Evolutionary conservation across 1,284 basidiomycete genomes (phyloP).

Genomic region (Ustilago sp.): DNA sequence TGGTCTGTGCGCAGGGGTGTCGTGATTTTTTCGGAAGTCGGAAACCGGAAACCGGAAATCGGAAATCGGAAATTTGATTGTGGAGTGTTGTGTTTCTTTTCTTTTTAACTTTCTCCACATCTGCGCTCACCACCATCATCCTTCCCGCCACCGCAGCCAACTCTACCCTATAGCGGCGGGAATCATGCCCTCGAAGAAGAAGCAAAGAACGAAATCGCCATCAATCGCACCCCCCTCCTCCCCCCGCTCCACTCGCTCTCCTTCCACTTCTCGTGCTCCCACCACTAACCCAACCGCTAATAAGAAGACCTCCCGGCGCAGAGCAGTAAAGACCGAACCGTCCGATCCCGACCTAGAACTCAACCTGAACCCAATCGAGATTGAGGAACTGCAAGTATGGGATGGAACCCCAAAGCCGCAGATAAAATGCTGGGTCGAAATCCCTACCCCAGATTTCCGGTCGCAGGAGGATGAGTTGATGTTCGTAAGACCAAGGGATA

Average conservation of each 20-base stretch:
- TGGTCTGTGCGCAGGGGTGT: constrained; percentile 7
- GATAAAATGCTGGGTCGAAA: constrained; percentile 30
- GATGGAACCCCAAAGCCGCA: constrained; percentile 1
- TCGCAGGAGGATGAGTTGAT: constrained; percentile 21
- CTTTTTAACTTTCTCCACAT: background rate
- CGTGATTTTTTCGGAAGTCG: too few species aligned
- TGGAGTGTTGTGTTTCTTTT: background rate
- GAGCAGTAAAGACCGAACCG: constrained; percentile 8
- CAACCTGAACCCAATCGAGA: background rate
- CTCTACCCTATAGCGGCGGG: background rate
- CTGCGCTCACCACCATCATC: background rate
- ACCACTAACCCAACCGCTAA: background rate
- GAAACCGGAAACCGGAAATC: too few species aligned
- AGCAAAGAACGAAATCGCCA: constrained; percentile 11
- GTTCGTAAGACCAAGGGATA: constrained; percentile 21
- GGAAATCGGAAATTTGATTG: background rate
- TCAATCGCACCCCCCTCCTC: constrained; percentile 10
- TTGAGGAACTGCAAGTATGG: constrained; percentile 4
- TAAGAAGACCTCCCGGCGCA: constrained; percentile 1
- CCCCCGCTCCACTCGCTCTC: constrained; percentile 23
- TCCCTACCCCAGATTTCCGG: background rate
- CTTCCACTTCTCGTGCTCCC: constrained; percentile 21
- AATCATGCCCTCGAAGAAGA: constrained; percentile 28
- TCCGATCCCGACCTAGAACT: background rate
- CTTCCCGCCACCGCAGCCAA: background rate